A percentile compares a stretch with the other conserved stretches of the same genome.
Conservation (phyloP, 352 stramenopile genomes). For the Pythium diclinum region DNA sequence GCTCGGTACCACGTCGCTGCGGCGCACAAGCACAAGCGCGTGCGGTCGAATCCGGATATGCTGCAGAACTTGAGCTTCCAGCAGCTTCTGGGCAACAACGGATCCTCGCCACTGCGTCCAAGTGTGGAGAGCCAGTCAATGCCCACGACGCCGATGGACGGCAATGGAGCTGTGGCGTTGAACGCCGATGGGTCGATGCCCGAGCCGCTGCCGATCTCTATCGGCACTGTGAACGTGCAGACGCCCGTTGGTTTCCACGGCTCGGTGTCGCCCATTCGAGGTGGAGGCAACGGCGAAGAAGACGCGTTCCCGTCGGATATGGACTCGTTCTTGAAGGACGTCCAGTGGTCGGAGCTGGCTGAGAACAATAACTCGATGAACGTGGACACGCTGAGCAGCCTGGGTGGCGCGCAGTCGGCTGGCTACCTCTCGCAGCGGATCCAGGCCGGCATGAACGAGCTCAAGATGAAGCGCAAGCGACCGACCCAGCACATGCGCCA, state of each 20-base stretch:
- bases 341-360: conserved; percentile 29
- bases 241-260: conserved; percentile 23
- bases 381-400: conserved; percentile 20
- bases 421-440: conserved; percentile 61
- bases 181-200: conserved; percentile 9
- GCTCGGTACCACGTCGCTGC: conserved; percentile 26
- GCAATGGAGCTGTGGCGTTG: neutral
- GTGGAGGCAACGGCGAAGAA: neutral
- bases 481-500: conserved; percentile 52
- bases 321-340: conserved; percentile 29
- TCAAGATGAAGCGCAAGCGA: conserved; percentile 82
- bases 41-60: conserved; percentile 33
- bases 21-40: conserved; percentile 33
- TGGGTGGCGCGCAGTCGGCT: conserved; percentile 23
- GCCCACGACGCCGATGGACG: conserved; percentile 26
- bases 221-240: conserved; percentile 26
- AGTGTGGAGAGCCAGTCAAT: conserved; percentile 21
- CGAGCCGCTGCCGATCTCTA: conserved; percentile 28
- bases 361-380: conserved; percentile 30
- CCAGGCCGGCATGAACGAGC: conserved; percentile 58
- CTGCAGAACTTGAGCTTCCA: conserved; percentile 28
- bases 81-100: conserved; percentile 22
- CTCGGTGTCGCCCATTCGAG: neutral
- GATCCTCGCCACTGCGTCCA: conserved; percentile 17
- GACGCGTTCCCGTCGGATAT: conserved; percentile 29